Base-by-base conservation (phyloP, 148 eudicot genomes). In the Silene conica region DNA sequence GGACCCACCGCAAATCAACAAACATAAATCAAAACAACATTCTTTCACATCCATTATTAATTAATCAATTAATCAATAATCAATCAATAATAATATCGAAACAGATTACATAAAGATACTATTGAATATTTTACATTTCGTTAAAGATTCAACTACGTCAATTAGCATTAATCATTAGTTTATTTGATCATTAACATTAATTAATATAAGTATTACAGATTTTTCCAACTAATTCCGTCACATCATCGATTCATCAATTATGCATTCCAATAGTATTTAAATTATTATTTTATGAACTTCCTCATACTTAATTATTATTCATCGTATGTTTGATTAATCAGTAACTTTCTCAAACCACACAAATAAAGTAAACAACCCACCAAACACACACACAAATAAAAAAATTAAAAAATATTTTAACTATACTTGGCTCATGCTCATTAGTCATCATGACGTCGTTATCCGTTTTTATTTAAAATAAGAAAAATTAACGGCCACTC, bases 1-100 rank as follows among this genome's bases (percentile, higher is more conserved):
- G 65, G 63, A 50, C 20, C 66, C 79, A 74, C 45, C 67, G 41
- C 9, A 25, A 67, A 57, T 61, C 18, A 22, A 79, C 6, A 52
- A 11, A 52, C 21, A 22, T 31, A 38, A 31, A 9, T n/a, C 62
- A 0, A 58, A 6, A 7, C 20, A 20, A 58, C 55, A 50, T 58
- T 58, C 21, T n/a, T 58, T 50, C 55, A 50, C 4, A 18, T 50
- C 48, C 11, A 9, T 14, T 2, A 45, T 50, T 50, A 43, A 3
- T 12, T 21, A 58, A 21, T n/a, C 62, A 20, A 58, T 19, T n/a
- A n/a, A n/a, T n/a, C n/a, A n/a, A n/a, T 50, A 43, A 3, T 12
- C 9, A 58, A 21, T n/a, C 62, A 20, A 58, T 19, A 19, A 58
- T 19, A 6, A 20, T 19, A 50, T 50, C 55, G 2, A 50, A 54